Base-by-base conservation (phyloP, 208 protist genomes). In the Leishmania tarentolae region DNA sequence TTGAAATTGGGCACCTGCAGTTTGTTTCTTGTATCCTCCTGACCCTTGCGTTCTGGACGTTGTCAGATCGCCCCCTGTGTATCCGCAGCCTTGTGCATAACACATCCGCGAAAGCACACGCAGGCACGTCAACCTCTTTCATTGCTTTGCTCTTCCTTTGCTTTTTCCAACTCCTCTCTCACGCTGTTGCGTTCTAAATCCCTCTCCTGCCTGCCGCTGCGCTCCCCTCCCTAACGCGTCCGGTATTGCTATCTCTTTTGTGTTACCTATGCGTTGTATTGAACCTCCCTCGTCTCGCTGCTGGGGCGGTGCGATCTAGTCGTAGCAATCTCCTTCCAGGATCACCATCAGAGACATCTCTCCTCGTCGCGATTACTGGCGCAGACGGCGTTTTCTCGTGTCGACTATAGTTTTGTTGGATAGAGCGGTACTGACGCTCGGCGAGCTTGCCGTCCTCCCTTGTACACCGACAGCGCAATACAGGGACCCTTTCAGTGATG, bases 261-360 rank as follows among this genome's bases (percentile, higher is more conserved):
- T 24, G 46, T 71, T 35, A 35, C 31, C 28, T 87, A 57, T 53
- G 11, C 19, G 44, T 84, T 73, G n/a, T 31, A n/a, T 19, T n/a
- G 5, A 44, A 42, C 15, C 15, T 44, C 15, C 17, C 0, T 44
- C 24, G 9, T 69, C 8, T 35, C 35, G 31, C 17, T 44, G 15
- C 9, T 24, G 63, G 37, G 19, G 50, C 50, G 15, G 0, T 21
- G 13, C 50, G 0, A 6, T 17, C 50, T 1, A 17, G 50, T 21
- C 50, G 0, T 21, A 53, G 50, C 17, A 17, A 9, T 1, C 50
- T 17, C 15, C 0, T 0, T 53, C 50, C 3, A 21, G 0, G 15
- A 53, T 3, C 3, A 53, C 0, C 50, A 53, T 17, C 17, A 17
- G 15, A 53, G 5, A 17, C 15, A 53, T 21, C 21, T 53, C 21